These are phyloP conservation scores for Aspergillus sp. DNA, from an alignment of 2,329 filamentous ascomycete species.

Conservation along the genomic window DNA sequence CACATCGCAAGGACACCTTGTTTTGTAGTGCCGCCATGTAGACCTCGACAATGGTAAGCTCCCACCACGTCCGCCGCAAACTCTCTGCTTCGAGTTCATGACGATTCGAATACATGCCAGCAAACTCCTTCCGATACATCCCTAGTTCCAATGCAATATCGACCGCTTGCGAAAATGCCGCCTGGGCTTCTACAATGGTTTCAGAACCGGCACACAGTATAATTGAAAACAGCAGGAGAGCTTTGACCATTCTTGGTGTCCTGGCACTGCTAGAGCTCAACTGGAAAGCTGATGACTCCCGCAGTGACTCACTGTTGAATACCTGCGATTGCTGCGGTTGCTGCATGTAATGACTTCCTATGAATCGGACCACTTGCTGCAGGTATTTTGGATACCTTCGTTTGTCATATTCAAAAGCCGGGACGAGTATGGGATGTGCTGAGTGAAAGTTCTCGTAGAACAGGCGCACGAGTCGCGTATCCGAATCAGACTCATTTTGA, in stretches of 20 bases:
- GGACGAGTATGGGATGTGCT: conserved; percentile 48
- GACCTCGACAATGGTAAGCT: conserved; percentile 64
- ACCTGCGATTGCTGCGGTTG: conserved; percentile 4
- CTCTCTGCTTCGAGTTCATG: conserved; percentile 64
- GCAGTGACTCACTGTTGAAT: conserved; percentile 13
- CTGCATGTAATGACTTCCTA: conserved; percentile 45
- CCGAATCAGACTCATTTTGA: neutral
- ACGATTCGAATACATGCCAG: conserved; percentile 32
- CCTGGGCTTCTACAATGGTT: conserved; percentile 20
- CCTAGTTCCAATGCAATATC: conserved; percentile 64
- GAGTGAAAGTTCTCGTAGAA: conserved; percentile 48
- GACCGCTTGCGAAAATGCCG: conserved; percentile 53
- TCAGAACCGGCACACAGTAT: conserved; percentile 28
- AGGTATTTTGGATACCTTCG: conserved; percentile 39
- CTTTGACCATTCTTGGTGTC: conserved; percentile 31
- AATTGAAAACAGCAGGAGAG: conserved; percentile 30
- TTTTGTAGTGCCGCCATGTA: conserved; percentile 62
- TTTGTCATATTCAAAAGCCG: conserved; percentile 31
- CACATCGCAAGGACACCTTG: conserved; percentile 50
- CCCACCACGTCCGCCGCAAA: conserved; percentile 85
- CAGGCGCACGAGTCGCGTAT: conserved; percentile 32
- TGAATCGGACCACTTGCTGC: conserved; percentile 43
- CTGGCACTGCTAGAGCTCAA: conserved; percentile 16
- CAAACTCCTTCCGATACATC: conserved; percentile 61
- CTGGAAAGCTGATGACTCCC: conserved; percentile 19